Evolutionary conservation across 2,329 filamentous ascomycete species (phyloP), one percentile per base, ranked within the genome.

Genomic region (Ceratocystis destructans): DNA sequence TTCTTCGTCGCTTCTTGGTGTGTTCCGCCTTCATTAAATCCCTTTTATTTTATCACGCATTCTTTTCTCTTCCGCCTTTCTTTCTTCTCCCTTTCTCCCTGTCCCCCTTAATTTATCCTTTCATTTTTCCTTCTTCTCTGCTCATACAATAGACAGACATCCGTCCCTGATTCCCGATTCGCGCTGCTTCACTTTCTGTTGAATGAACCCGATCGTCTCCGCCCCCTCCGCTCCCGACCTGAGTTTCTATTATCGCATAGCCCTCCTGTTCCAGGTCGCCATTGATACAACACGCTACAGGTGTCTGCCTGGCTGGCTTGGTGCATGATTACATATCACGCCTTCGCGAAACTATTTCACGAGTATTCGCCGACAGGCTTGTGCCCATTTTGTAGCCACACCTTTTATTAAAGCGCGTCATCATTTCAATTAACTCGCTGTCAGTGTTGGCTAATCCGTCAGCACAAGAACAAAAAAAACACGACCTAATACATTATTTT

Each of bases 141-240:
- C 12, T 41, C 37, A 41, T 41, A 41, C 37, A 41, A 41, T 41
- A 41, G 55, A 15, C 55, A 59, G 31, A 55, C 8, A 22, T 15
- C 25, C n/a, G 22, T 57, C 53, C 22, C 28, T 31, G 10, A 59
- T 31, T 20, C 55, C 55, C 55, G 55, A 59, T 37, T 37, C 25
- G 55, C 55, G 55, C 55, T 59, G 37, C 55, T 17, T 59, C 28
- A 12, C 55, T n/a, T 59, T 28, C 25, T 20, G 10, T 15, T 37
- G 55, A 59, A 37, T n/a, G 55, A 59, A 59, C 55, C 55, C 55
- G 55, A 59, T 37, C 55, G 25, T 31, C 55, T 59, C 28, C 55
- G 55, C 2, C 55, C 20, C 17, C 31, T 37, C 55, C 31, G 55
- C 25, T 8, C 55, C 25, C 55, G 55, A 59, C 28, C 37, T 33